phyloP scores from a whole-genome alignment of 2,329 filamentous ascomycete genomes.

The Arthrobotrys sphaeroides region DNA sequence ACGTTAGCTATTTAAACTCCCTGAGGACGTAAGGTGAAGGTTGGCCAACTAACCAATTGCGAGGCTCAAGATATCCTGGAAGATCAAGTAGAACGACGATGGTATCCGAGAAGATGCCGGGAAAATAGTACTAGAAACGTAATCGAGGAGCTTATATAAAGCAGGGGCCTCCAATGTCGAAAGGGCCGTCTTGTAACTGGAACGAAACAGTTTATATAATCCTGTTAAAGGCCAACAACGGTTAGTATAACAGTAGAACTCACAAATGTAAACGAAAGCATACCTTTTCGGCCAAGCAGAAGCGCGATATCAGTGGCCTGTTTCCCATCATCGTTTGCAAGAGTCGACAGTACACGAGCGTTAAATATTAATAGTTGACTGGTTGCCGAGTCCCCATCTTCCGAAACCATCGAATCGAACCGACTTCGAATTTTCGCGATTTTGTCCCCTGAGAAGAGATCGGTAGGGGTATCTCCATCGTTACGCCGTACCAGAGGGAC shows the following conservation, averaged over 20 bases:
- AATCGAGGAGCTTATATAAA: constrained; percentile 2
- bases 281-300: constrained; percentile 24
- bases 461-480: background rate
- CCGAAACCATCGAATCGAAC: background rate
- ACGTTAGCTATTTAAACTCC: background rate
- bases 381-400: background rate
- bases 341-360: constrained; percentile 10
- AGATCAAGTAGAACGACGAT: constrained; percentile 6
- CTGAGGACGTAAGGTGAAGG: background rate
- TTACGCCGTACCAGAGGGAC: background rate
- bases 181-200: background rate
- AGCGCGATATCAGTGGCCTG: constrained; percentile 31
- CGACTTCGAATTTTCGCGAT: background rate
- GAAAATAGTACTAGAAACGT: background rate
- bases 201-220: constrained; percentile 15
- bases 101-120: background rate
- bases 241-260: background rate
- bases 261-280: too few species aligned
- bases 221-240: background rate
- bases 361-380: background rate
- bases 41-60: constrained; percentile 1
- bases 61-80: constrained; percentile 20
- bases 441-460: background rate
- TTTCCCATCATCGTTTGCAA: background rate
- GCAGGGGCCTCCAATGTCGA: background rate